These are phyloP conservation scores for Chondrostereum purpureum DNA, from an alignment of 1,284 basidiomycete genomes.

Conservation along the genomic window DNA sequence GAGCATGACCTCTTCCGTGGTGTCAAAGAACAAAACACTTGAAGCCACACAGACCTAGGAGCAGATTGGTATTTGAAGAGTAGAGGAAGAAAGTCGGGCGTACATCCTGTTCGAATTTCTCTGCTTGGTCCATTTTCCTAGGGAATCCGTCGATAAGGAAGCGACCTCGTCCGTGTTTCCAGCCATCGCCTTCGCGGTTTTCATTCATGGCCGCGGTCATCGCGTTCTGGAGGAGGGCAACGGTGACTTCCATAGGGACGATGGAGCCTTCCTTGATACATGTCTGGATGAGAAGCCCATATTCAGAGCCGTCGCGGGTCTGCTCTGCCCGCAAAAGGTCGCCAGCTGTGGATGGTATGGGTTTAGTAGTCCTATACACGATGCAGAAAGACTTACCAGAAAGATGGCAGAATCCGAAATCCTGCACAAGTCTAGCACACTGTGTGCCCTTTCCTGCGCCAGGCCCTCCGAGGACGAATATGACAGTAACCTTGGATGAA, in stretches of 20 bases:
- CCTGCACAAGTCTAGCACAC: constrained; percentile 81
- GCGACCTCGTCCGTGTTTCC: constrained; percentile 71
- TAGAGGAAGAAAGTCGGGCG: constrained; percentile 18
- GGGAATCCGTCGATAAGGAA: constrained; percentile 99
- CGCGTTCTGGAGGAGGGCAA: constrained; percentile 92
- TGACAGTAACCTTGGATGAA: constrained; percentile 72
- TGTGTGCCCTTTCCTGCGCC: constrained; percentile 99
- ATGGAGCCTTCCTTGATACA: constrained; percentile 93
- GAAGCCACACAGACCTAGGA: constrained; percentile 73
- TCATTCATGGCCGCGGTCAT: constrained; percentile 66
- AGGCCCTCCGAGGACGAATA: constrained; percentile 96
- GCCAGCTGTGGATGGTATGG: constrained; percentile 60
- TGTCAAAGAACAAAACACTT: constrained; percentile 85
- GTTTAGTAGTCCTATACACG: constrained; percentile 6
- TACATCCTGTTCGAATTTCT: constrained; percentile 88
- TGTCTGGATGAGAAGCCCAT: constrained; percentile 82
- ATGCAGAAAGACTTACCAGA: constrained; percentile 59
- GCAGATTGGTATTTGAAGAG: constrained; percentile 3
- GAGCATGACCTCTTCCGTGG: constrained; percentile 86
- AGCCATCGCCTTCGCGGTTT: constrained; percentile 43
- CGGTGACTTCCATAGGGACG: constrained; percentile 95
- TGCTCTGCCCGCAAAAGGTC: constrained; percentile 96
- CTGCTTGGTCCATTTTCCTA: constrained; percentile 96
- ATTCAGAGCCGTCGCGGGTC: constrained; percentile 77
- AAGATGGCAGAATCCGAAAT: constrained; percentile 90